These are phyloP conservation scores for Vachellia collinsii DNA, from an alignment of 306 rosid species.

Conservation along the genomic window DNA sequence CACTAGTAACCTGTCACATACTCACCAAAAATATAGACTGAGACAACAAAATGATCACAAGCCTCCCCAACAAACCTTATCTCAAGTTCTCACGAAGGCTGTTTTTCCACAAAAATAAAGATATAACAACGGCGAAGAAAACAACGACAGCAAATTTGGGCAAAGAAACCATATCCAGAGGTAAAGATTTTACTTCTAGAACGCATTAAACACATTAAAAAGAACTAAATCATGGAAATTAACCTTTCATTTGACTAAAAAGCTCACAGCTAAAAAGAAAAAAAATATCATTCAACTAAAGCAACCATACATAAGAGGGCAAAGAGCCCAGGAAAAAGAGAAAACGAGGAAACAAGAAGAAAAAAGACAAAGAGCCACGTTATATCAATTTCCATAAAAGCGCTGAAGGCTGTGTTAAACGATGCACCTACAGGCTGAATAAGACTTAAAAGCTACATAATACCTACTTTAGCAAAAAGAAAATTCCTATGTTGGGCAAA, in stretches of 20 bases:
- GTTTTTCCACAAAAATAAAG: background rate
- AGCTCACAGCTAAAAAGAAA: background rate
- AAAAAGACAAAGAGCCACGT: background rate
- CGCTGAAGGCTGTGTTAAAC: background rate
- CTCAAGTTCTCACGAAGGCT: constrained; percentile 16
- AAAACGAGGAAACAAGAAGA: background rate
- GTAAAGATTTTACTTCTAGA: background rate
- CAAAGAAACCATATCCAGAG: constrained; percentile 4
- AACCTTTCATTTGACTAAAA: background rate
- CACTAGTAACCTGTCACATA: constrained; percentile 34
- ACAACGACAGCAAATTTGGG: background rate
- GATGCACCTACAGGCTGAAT: background rate
- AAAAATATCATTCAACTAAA: background rate
- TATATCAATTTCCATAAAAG: background rate
- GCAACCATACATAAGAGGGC: background rate
- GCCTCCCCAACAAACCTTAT: constrained; percentile 34
- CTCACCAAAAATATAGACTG: constrained; percentile 35
- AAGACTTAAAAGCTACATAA: background rate
- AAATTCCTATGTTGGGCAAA: background rate
- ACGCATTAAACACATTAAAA: background rate
- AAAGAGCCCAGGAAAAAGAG: background rate
- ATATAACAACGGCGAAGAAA: background rate
- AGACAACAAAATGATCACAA: constrained; percentile 36
- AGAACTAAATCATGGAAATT: background rate
- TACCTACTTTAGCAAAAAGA: background rate